Evolutionary conservation across 768 basidiomycete genomes (phyloP).

Genomic region (Paxillus ammoniavirescens): DNA sequence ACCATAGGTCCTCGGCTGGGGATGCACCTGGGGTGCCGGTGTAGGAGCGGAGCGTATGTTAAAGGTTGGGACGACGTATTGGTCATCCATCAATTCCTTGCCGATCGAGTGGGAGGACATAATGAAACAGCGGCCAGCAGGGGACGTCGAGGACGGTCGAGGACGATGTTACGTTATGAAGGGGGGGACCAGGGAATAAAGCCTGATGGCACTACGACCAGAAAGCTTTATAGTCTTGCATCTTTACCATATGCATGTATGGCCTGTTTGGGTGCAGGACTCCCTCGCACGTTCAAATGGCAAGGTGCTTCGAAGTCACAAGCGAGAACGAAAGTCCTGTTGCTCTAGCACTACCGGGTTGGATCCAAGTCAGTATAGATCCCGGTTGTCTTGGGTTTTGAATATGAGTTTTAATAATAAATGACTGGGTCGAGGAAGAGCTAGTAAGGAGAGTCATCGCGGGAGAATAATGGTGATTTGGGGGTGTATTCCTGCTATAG

Average conservation of each 20-base stretch:
- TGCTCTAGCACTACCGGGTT: not conserved
- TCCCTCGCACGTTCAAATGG: slow-evolving; percentile 2
- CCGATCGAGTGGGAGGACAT: slow-evolving; percentile 24
- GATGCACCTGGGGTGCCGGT: slow-evolving; percentile 20
- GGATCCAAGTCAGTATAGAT: slow-evolving; percentile 8
- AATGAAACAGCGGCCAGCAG: not conserved
- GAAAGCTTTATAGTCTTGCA: slow-evolving; percentile 17
- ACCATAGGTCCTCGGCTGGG: slow-evolving; percentile 25
- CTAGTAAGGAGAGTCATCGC: slow-evolving; percentile 1
- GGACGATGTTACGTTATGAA: slow-evolving; percentile 1
- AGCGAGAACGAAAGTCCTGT: slow-evolving; percentile 2
- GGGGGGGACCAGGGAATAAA: not conserved
- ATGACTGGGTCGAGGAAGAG: not conserved
- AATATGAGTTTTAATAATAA: not conserved
- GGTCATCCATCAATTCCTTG: slow-evolving; percentile 23
- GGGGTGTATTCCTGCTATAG: not conserved
- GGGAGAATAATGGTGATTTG: not conserved
- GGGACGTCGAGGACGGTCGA: not conserved
- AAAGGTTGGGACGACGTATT: slow-evolving; percentile 28
- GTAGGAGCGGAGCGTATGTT: slow-evolving; percentile 14
- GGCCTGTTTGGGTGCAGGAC: not conserved
- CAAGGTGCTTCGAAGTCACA: slow-evolving; percentile 7
- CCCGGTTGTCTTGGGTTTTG: slow-evolving; percentile 11
- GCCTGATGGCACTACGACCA: not conserved
- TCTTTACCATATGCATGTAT: not conserved